Percentiles rank a stretch among this genome's conserved stretches.
Conservation (phyloP, 306 rosid genomes). For the Neltuma alba region DNA sequence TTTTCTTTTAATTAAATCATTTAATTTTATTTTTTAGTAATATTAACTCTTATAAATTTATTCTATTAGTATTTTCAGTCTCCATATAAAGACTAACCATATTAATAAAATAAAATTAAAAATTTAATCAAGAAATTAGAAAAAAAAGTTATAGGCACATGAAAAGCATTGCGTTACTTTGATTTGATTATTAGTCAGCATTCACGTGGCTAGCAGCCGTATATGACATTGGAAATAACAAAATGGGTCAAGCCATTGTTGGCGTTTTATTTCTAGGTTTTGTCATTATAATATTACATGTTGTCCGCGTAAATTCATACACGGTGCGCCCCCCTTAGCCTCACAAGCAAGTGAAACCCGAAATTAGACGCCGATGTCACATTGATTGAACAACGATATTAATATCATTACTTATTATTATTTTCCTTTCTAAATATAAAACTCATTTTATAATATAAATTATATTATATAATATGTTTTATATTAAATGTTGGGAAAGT, state of each 20-base stretch:
- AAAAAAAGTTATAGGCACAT: neutral
- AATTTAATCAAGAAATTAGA: too few relatives aligned
- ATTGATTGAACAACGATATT: conserved; percentile 16
- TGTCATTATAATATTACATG: conserved; percentile 36
- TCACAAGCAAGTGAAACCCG: neutral
- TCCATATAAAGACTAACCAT: too few relatives aligned
- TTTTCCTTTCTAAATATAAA: too few relatives aligned
- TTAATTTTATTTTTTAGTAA: too few relatives aligned
- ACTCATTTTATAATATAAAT: too few relatives aligned
- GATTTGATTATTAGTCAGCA: conserved; percentile 45
- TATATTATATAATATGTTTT: too few relatives aligned
- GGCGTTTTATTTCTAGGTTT: conserved; percentile 33
- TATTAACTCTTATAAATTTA: too few relatives aligned
- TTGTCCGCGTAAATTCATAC: conserved; percentile 38
- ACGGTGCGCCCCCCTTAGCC: conserved; percentile 32
- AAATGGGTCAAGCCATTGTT: conserved; percentile 63
- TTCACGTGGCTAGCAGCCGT: conserved; percentile 48
- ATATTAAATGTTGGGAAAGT: too few relatives aligned
- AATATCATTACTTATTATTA: too few relatives aligned
- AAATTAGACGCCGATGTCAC: conserved; percentile 35
- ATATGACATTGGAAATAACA: conserved; percentile 74
- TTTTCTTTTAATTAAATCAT: too few relatives aligned
- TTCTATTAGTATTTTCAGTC: too few relatives aligned
- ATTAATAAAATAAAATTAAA: too few relatives aligned
- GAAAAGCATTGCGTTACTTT: neutral